phyloP scores from a whole-genome alignment of 106 monocot genomes.

The Cymbidium sinense region DNA sequence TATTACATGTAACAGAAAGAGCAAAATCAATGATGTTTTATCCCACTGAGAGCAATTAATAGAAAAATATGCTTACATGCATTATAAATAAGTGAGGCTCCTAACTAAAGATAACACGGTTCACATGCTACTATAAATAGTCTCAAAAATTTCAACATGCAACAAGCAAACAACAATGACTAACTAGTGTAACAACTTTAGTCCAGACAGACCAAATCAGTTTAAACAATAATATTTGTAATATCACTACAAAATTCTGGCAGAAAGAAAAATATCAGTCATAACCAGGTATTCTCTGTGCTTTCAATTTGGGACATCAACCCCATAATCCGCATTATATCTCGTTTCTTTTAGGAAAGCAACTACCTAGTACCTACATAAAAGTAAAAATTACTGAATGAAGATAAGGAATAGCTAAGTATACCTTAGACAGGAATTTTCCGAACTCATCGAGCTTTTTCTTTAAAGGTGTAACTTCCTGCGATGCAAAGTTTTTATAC shows the following conservation, averaged over 20 bases:
- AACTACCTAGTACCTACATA: background rate
- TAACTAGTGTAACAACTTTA: background rate
- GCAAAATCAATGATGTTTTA: background rate
- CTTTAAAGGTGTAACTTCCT: constrained; percentile 96
- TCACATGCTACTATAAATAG: background rate
- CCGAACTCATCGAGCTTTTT: constrained; percentile 99
- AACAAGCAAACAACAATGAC: background rate
- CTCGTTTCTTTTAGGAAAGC: too few species aligned
- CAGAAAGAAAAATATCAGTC: background rate
- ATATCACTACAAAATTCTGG: background rate
- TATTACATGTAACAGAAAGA: background rate
- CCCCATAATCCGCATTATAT: too few species aligned
- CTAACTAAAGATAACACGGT: background rate
- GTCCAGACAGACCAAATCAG: background rate
- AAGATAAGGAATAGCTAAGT: background rate
- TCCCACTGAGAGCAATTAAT: background rate
- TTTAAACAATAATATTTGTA: background rate
- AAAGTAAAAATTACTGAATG: background rate
- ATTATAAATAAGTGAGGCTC: background rate
- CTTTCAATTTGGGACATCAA: background rate
- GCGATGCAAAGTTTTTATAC: constrained; percentile 15
- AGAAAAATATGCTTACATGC: background rate
- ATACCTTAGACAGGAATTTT: constrained; percentile 95
- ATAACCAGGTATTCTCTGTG: background rate
- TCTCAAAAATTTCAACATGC: background rate